These are phyloP conservation scores for Phytophthora citricola DNA, from an alignment of 352 stramenopile species.

Conservation along the genomic window DNA sequence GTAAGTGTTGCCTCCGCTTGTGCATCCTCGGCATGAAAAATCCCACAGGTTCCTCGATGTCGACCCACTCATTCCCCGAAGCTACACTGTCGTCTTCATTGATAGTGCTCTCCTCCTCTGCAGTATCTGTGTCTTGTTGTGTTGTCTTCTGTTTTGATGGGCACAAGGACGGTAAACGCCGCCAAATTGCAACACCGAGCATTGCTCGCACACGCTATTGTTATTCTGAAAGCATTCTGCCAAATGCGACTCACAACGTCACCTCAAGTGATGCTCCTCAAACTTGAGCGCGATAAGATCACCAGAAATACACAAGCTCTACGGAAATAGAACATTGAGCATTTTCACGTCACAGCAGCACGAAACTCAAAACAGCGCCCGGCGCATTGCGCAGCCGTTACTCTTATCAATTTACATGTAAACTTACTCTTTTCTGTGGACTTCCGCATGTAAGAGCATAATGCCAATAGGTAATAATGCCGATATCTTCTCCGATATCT, in stretches of 20 bases:
- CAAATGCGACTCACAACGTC: conserved; percentile 17
- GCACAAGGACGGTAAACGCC: conserved; percentile 5
- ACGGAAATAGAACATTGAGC: conserved; percentile 22
- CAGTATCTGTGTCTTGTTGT: conserved; percentile 24
- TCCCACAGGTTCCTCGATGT: conserved; percentile 60
- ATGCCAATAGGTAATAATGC: too few species aligned
- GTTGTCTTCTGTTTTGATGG: conserved; percentile 14
- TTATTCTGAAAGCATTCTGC: conserved; percentile 24
- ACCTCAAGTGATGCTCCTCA: conserved; percentile 9
- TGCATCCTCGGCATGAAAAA: conserved; percentile 56
- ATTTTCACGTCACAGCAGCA: neutral
- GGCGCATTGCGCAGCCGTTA: too few species aligned
- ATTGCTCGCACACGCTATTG: conserved; percentile 7
- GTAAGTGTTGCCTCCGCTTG: conserved; percentile 47
- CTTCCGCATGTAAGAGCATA: too few species aligned
- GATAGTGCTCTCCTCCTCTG: conserved; percentile 22
- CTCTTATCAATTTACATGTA: too few species aligned
- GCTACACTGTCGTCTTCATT: conserved; percentile 20
- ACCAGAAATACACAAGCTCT: neutral
- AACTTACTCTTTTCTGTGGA: neutral
- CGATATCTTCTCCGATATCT: too few species aligned
- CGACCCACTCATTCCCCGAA: conserved; percentile 58
- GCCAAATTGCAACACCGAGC: conserved; percentile 17
- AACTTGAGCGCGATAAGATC: conserved; percentile 15
- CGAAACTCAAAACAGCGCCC: too few species aligned